Evolutionary conservation across 495 filamentous ascomycete species (phyloP).

Genomic region (Podospora sp.): DNA sequence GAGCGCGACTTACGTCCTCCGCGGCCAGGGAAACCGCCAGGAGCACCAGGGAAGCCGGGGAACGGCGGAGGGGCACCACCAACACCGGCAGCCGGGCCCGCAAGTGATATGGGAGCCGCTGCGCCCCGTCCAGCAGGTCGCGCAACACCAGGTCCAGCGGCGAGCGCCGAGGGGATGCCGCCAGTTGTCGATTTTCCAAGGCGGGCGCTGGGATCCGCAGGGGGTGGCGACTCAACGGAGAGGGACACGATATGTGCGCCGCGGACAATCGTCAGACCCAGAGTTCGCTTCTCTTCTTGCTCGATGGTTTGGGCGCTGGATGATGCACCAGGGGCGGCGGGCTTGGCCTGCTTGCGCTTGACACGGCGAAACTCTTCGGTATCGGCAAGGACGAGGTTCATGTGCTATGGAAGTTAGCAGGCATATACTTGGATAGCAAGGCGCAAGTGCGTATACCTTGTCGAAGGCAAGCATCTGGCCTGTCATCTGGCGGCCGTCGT

Average conservation of each 20-base stretch:
- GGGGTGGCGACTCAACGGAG: conserved; percentile 95
- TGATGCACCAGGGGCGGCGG: conserved; percentile 65
- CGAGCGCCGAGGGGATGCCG: conserved; percentile 66
- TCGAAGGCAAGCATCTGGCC: conserved; percentile 98
- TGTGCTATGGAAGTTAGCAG: conserved; percentile 63
- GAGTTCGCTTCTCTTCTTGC: conserved; percentile 92
- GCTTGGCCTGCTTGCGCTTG: conserved; percentile 83
- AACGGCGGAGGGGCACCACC: conserved; percentile 71
- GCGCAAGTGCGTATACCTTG: conserved; percentile 62
- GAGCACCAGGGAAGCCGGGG: conserved; percentile 66
- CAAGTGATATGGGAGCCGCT: conserved; percentile 74
- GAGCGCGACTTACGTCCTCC: conserved; percentile 65
- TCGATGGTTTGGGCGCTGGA: conserved; percentile 66
- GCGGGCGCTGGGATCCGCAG: conserved; percentile 87
- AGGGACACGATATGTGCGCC: conserved; percentile 91
- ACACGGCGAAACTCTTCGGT: conserved; percentile 98
- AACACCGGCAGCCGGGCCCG: conserved; percentile 85
- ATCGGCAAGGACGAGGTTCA: conserved; percentile 98
- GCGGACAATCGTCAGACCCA: conserved; percentile 93
- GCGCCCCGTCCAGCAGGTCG: conserved; percentile 88
- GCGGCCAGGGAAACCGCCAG: conserved; percentile 47
- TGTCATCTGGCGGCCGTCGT: conserved; percentile 93
- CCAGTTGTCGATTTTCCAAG: conserved; percentile 76
- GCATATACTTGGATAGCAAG: not conserved
- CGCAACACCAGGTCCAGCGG: conserved; percentile 85